These are phyloP conservation scores for Botrytis hyacinthi DNA, from an alignment of 2,329 filamentous ascomycete species.

Conservation along the genomic window DNA sequence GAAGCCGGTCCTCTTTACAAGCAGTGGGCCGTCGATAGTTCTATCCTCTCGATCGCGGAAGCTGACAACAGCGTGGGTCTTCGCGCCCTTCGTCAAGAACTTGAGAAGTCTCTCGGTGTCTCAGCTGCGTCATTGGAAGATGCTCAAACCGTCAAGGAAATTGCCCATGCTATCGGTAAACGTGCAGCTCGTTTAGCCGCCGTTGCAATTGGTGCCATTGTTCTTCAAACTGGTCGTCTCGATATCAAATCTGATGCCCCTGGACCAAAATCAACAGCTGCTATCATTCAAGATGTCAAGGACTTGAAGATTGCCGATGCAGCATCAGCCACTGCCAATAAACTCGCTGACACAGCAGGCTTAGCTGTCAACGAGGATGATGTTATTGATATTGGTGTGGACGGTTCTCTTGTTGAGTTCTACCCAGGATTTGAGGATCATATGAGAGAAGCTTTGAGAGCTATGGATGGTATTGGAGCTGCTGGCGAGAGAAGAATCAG, in stretches of 20 bases:
- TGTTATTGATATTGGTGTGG: conserved; percentile 85
- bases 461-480: conserved; percentile 73
- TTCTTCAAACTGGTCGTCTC: conserved; percentile 77
- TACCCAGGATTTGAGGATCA: conserved; percentile 90
- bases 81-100: conserved; percentile 69
- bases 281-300: conserved; percentile 34
- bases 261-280: conserved; percentile 29
- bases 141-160: conserved; percentile 79
- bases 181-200: conserved; percentile 86
- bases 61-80: conserved; percentile 73
- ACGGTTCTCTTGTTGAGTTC: conserved; percentile 91
- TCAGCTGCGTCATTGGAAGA: conserved; percentile 77
- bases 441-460: conserved; percentile 77
- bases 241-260: conserved; percentile 35
- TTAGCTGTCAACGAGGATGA: conserved; percentile 50
- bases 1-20: conserved; percentile 66
- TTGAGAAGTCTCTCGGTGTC: conserved; percentile 75
- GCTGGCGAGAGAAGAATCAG: conserved; percentile 80
- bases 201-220: conserved; percentile 80
- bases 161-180: conserved; percentile 80
- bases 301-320: conserved; percentile 31
- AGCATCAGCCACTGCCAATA: conserved; percentile 31
- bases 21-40: conserved; percentile 88
- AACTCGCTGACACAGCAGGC: conserved; percentile 32
- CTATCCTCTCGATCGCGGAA: conserved; percentile 83